These are phyloP conservation scores for Oryza meyeriana DNA, from an alignment of 176 grass and related monocot species.

Conservation along the genomic window DNA sequence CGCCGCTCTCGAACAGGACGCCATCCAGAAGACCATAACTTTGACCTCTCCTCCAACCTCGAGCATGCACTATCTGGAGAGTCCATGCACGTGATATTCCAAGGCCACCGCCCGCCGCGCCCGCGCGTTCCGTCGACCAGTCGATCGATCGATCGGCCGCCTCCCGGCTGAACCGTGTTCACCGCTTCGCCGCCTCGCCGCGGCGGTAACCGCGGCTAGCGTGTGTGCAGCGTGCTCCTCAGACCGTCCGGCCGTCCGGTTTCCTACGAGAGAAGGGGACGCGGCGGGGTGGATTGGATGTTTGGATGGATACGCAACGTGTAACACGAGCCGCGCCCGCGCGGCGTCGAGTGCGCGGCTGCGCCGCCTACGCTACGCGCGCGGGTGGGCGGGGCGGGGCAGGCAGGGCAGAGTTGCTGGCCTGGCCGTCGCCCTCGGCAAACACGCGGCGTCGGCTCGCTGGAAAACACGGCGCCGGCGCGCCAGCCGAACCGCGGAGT, in stretches of 20 bases:
- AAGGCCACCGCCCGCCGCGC: background rate
- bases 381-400: too few species aligned
- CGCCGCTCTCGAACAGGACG: background rate
- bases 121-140: too few species aligned
- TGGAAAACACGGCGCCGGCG: background rate
- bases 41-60: background rate
- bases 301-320: background rate
- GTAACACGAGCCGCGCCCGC: background rate
- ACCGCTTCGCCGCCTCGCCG: background rate
- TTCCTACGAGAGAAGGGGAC: too few species aligned
- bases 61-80: background rate
- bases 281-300: background rate
- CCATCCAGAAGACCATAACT: background rate
- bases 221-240: too few species aligned
- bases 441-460: background rate
- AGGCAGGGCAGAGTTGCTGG: too few species aligned
- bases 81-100: background rate
- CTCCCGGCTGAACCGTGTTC: background rate
- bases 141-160: too few species aligned
- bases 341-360: too few species aligned
- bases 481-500: too few species aligned
- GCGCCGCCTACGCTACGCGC: too few species aligned
- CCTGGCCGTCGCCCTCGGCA: background rate
- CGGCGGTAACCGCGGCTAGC: too few species aligned
- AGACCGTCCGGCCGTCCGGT: too few species aligned